Evolutionary conservation across 2,329 filamentous ascomycete genomes (phyloP).

Genomic region (Penicillium frequentans): DNA sequence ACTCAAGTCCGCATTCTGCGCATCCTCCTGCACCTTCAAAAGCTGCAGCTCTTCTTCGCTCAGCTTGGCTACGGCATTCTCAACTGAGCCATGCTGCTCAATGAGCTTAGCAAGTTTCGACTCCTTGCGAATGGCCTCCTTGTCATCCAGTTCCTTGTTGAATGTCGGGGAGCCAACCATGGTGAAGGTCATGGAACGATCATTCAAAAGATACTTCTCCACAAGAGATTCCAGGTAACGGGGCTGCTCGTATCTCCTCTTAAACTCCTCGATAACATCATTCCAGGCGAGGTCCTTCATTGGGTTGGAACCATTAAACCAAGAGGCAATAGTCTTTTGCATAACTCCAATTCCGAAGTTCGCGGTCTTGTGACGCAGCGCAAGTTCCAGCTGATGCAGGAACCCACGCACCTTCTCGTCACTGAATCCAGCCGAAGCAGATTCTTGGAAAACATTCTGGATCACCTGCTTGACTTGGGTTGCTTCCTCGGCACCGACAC

Average conservation of each 20-base stretch:
- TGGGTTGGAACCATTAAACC: slow-evolving; percentile 94
- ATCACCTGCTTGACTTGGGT: slow-evolving; percentile 73
- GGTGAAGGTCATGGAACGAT: slow-evolving; percentile 85
- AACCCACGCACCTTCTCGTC: slow-evolving; percentile 89
- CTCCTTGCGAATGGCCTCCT: slow-evolving; percentile 74
- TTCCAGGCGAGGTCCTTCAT: slow-evolving; percentile 92
- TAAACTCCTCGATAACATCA: slow-evolving; percentile 79
- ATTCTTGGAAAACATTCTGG: slow-evolving; percentile 68
- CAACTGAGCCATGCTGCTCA: slow-evolving; percentile 66
- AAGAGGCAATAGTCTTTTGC: slow-evolving; percentile 82
- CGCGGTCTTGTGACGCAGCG: slow-evolving; percentile 92
- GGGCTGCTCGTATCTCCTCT: slow-evolving; percentile 70
- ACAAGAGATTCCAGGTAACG: slow-evolving; percentile 81
- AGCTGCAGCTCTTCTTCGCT: slow-evolving; percentile 77
- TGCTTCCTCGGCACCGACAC: slow-evolving; percentile 80
- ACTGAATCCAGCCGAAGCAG: slow-evolving; percentile 76
- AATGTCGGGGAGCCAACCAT: slow-evolving; percentile 85
- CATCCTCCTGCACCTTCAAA: slow-evolving; percentile 78
- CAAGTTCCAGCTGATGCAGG: slow-evolving; percentile 89
- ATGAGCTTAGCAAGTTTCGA: slow-evolving; percentile 71
- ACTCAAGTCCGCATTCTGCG: slow-evolving; percentile 79
- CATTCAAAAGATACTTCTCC: slow-evolving; percentile 86
- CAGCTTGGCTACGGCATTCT: slow-evolving; percentile 70
- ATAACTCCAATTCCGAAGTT: slow-evolving; percentile 91
- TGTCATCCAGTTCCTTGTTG: slow-evolving; percentile 69